Evolutionary conservation across 208 protist genomes (phyloP).

Genomic region (Leishmania amazonensis): DNA sequence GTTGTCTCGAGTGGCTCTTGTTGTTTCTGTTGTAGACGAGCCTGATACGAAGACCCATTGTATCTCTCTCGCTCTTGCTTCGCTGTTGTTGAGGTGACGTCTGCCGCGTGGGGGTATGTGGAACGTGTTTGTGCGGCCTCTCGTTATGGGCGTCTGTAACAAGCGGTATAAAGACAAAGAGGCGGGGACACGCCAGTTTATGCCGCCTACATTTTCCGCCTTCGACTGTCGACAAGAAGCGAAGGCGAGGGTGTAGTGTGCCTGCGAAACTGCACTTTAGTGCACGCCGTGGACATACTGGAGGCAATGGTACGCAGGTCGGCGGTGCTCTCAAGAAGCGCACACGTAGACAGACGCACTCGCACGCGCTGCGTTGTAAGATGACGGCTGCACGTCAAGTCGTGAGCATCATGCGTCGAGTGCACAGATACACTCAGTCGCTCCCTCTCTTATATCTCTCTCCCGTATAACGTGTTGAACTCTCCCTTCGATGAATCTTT

Average conservation of each 20-base stretch:
- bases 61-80: neutral
- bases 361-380: neutral
- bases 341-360: too few species aligned
- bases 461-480: neutral
- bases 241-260: neutral
- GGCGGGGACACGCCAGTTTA: neutral
- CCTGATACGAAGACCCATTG: neutral
- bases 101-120: neutral
- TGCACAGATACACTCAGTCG: neutral
- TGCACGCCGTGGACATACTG: neutral
- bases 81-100: neutral
- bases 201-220: neutral
- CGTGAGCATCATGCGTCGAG: neutral
- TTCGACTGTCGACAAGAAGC: too few species aligned
- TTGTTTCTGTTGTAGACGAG: neutral
- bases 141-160: neutral
- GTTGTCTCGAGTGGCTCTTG: neutral
- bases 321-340: neutral
- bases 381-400: neutral
- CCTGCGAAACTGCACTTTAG: neutral
- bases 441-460: neutral
- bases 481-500: neutral
- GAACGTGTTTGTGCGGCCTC: conserved; percentile 3
- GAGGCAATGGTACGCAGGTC: neutral
- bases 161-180: neutral